A percentile compares a stretch with the other conserved stretches of the same genome.
These are phyloP conservation scores for Rubroboletus pulcherrimus DNA, from an alignment of 768 basidiomycete genomes.

Conservation along the genomic window DNA sequence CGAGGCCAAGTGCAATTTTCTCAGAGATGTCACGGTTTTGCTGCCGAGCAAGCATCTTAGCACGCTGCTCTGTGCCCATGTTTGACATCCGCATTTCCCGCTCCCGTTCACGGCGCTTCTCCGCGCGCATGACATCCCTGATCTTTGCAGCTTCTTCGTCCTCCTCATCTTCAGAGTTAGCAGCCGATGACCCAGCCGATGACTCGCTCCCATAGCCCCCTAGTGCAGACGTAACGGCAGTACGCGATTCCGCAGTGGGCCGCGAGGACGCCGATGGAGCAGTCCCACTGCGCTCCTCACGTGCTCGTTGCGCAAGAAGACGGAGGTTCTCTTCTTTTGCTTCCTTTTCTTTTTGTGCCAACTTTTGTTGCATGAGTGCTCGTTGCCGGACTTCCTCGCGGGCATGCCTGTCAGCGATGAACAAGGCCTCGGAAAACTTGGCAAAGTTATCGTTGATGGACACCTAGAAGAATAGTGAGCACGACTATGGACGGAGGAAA, in stretches of 20 bases:
- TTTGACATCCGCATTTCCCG: conserved; percentile 98
- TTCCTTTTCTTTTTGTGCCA: conserved; percentile 95
- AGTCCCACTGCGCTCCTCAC: conserved; percentile 88
- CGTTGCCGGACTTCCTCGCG: conserved; percentile 97
- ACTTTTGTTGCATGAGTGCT: conserved; percentile 94
- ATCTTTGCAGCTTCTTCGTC: conserved; percentile 84
- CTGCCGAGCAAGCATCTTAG: conserved; percentile 91
- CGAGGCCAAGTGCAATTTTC: conserved; percentile 95
- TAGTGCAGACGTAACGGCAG: conserved; percentile 70
- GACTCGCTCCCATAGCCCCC: conserved; percentile 87
- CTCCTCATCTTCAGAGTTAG: conserved; percentile 53
- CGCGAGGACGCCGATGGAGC: conserved; percentile 53
- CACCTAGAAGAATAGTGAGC: conserved; percentile 47
- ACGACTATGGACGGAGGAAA: not conserved
- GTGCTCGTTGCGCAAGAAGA: conserved; percentile 88
- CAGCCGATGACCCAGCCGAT: conserved; percentile 42
- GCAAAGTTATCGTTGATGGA: conserved; percentile 99
- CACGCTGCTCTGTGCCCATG: conserved; percentile 96
- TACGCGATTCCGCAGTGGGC: conserved; percentile 62
- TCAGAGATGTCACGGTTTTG: conserved; percentile 99
- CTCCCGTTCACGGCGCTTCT: conserved; percentile 92
- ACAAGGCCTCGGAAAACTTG: conserved; percentile 95
- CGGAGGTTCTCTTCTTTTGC: conserved; percentile 97
- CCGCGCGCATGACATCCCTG: conserved; percentile 85
- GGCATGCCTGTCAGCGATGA: conserved; percentile 93